Conservation (phyloP, 2,329 filamentous ascomycete species). For the Rhexocercosporidium sp. region DNA sequence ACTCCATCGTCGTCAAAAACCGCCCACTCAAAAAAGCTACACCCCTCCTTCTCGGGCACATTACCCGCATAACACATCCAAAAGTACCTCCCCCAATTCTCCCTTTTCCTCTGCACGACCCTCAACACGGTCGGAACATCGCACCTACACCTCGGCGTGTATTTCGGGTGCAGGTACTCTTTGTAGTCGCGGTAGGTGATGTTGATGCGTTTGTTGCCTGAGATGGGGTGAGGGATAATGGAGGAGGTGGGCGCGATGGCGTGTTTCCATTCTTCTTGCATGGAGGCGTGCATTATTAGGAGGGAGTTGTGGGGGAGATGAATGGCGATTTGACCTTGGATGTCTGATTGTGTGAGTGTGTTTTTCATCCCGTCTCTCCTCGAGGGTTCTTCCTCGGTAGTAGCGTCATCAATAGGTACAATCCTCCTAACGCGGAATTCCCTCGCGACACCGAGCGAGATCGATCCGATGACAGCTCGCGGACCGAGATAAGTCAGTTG, state of each 20-base stretch:
- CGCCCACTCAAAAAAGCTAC: conserved; percentile 84
- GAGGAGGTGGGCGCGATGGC: conserved; percentile 74
- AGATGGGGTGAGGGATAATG: conserved; percentile 84
- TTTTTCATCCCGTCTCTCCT: conserved; percentile 35
- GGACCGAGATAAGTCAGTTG: conserved; percentile 93
- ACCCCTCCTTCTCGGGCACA: conserved; percentile 70
- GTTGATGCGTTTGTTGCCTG: conserved; percentile 84
- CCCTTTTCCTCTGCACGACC: conserved; percentile 79
- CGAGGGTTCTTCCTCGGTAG: conserved; percentile 2
- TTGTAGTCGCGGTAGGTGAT: conserved; percentile 93
- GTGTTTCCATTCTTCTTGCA: conserved; percentile 98
- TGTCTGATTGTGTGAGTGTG: conserved; percentile 63
- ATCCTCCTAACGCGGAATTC: conserved; percentile 88
- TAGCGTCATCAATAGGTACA: conserved; percentile 59
- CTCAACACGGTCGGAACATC: conserved; percentile 70
- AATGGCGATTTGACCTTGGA: conserved; percentile 86
- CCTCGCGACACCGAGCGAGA: conserved; percentile 89
- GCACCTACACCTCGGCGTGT: conserved; percentile 81
- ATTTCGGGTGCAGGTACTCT: conserved; percentile 73
- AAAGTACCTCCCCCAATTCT: conserved; percentile 81
- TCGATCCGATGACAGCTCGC: conserved; percentile 82
- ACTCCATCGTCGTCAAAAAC: conserved; percentile 86
- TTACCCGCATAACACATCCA: conserved; percentile 91
- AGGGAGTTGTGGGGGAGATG: conserved; percentile 94
- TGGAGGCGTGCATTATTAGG: conserved; percentile 94